These are phyloP conservation scores for Backusella tarrabulga DNA, from an alignment of 192 early-diverging fungal genomes.

Conservation along the genomic window DNA sequence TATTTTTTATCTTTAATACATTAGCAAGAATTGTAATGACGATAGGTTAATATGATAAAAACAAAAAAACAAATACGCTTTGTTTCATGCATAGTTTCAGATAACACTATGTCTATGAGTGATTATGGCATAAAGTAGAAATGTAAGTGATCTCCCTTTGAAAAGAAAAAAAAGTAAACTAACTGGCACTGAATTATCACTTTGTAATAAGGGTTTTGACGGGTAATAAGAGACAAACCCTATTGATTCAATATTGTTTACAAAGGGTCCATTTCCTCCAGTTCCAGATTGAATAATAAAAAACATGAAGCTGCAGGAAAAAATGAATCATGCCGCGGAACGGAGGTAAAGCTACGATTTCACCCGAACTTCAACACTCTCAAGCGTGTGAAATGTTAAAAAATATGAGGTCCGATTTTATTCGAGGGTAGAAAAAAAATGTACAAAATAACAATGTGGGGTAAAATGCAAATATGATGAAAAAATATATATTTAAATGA, in stretches of 20 bases:
- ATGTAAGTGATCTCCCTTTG: neutral
- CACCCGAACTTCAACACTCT: neutral
- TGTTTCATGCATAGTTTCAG: neutral
- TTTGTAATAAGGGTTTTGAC: neutral
- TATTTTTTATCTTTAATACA: neutral
- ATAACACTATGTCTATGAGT: neutral
- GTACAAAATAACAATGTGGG: slow-evolving; percentile 1
- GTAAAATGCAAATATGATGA: slow-evolving; percentile 5
- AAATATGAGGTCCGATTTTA: neutral
- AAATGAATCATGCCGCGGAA: neutral
- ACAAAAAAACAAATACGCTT: neutral
- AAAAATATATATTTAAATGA: neutral
- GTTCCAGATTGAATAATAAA: neutral
- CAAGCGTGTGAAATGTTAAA: neutral
- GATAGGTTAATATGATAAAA: neutral
- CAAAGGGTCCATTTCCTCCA: neutral
- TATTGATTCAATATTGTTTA: neutral
- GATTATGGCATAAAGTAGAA: neutral
- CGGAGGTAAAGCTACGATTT: neutral
- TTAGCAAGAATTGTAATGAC: neutral
- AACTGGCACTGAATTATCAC: neutral
- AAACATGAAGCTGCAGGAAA: neutral
- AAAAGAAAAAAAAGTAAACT: neutral
- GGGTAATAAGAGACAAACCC: neutral
- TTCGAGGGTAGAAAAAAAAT: neutral